These are phyloP conservation scores for Gynostemma pentaphyllum DNA, from an alignment of 306 rosid genomes.

Conservation along the genomic window DNA sequence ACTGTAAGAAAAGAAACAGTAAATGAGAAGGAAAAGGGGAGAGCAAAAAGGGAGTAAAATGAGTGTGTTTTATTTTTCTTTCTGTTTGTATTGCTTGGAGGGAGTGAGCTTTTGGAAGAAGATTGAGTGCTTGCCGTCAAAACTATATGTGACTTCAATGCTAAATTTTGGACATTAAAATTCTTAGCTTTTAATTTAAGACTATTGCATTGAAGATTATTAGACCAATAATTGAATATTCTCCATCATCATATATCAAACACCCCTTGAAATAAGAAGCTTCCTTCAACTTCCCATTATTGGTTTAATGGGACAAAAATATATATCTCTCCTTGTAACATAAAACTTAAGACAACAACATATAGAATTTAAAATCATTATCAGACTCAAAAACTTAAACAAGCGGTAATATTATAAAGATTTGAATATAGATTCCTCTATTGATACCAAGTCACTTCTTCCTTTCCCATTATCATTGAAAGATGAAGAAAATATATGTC, in stretches of 20 bases:
- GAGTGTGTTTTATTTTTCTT: not conserved
- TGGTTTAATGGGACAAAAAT: no score
- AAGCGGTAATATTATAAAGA: no score
- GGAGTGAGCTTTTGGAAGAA: not conserved
- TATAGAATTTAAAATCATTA: no score
- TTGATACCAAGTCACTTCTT: no score
- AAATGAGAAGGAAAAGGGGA: not conserved
- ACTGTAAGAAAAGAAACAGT: not conserved
- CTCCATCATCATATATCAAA: not conserved
- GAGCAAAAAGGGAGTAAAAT: not conserved
- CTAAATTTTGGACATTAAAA: not conserved
- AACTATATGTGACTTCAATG: not conserved
- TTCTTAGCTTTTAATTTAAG: slow-evolving; percentile 71
- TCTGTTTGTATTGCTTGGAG: no score
- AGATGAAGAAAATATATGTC: no score
- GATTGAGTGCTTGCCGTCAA: slow-evolving; percentile 10
- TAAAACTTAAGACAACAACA: no score
- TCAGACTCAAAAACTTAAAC: no score
- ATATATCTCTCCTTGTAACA: no score
- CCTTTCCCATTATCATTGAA: no score
- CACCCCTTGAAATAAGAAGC: not conserved
- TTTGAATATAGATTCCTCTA: no score
- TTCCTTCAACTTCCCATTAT: no score
- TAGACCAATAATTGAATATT: not conserved
- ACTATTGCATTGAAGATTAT: slow-evolving; percentile 22